Conservation (phyloP, 176 grass and related monocot genomes). For the Rhynchospora pubera region DNA sequence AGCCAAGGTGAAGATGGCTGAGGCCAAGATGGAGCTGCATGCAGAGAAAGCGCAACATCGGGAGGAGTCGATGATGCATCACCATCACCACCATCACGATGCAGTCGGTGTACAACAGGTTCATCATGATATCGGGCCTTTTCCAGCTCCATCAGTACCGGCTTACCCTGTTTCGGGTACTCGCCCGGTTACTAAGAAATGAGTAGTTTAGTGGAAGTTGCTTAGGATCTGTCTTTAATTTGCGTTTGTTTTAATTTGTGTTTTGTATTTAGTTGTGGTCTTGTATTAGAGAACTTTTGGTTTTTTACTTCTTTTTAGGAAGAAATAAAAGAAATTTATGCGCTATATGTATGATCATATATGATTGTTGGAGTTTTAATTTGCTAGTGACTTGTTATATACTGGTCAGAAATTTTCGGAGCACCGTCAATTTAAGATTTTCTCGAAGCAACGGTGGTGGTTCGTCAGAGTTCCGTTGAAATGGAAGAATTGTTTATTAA, state of each 20-base stretch:
- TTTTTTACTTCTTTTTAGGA: no score
- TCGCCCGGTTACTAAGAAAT: slow-evolving; percentile 6
- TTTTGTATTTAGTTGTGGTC: background rate
- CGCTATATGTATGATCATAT: no score
- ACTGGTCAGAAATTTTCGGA: no score
- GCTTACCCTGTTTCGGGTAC: background rate
- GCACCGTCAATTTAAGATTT: no score
- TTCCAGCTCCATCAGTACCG: background rate
- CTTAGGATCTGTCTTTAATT: background rate
- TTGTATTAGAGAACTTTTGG: background rate
- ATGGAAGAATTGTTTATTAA: no score
- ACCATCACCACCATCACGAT: background rate
- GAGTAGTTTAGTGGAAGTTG: background rate
- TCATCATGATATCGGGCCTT: background rate
- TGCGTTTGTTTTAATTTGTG: background rate
- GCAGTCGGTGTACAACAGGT: background rate
- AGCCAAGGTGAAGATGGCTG: slow-evolving; percentile 48
- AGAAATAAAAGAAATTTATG: no score
- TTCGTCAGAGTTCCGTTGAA: no score
- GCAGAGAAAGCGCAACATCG: slow-evolving; percentile 35
- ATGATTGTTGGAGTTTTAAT: no score
- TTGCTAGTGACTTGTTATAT: no score
- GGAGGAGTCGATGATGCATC: slow-evolving; percentile 21
- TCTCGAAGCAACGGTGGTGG: no score
- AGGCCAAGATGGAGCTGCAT: slow-evolving; percentile 59